Base-by-base conservation (phyloP, 352 stramenopile genomes). In the Phytophthora tubulina region DNA sequence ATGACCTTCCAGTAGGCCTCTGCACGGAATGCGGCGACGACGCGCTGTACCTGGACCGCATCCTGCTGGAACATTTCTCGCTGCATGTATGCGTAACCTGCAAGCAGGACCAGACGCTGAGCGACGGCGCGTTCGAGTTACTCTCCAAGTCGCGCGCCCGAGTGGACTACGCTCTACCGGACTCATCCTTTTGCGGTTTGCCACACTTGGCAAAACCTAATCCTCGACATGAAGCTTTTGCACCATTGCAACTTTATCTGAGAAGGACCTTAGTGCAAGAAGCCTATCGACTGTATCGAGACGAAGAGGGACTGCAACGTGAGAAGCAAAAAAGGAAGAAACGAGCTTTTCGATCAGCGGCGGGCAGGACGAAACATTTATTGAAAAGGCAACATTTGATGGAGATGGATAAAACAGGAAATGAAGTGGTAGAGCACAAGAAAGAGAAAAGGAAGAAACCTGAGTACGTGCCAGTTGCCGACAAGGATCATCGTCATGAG, bases 171-270 rank as follows among this genome's bases (percentile, higher is more conserved):
- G 81, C 81, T 36, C 67, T 93, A 8, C 85, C 85, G 1, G 85
- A 91, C 38, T 92, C 84, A 33, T 79, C 79, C 44, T 92, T 92
- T 62, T 38, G 77, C 15, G 74, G 78, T 0, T 52, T 92, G 38
- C 72, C 79, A 36, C 76, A 82, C 45, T 49, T 90, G n/a, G 53
- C 48, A 11, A 91, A 91, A 63, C 76, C 81, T 14, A 93, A 93
- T 52, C 85, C 85, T 32, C 82, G 67, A 33, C 81, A 93, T 39
- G 82, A 91, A 66, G 80, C 73, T 32, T 93, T 92, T 69, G 82
- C 81, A 31, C 84, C 85, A 14, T 35, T 93, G 10, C 89, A 92
- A 53, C 60, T 93, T 35, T 93, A 89, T 56, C 45, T 93, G 41
- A 78, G 80, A 60, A 80, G 85, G 32, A 81, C 67, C 13, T 49